These are phyloP conservation scores for Corymbia citriodora DNA, from an alignment of 441 rosid species.

Conservation along the genomic window DNA sequence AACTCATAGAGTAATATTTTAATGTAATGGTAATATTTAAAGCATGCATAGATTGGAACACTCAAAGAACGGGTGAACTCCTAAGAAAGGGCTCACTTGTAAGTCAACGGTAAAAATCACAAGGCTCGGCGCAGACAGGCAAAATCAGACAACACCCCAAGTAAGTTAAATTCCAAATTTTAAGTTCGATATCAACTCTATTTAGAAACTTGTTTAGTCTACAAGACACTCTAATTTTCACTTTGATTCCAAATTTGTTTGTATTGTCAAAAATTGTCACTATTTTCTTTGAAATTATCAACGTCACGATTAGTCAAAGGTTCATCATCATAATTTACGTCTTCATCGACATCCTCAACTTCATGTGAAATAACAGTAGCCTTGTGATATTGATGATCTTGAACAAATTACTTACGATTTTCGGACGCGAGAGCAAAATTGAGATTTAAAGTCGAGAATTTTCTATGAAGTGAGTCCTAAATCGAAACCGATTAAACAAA, in stretches of 20 bases:
- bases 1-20: neutral
- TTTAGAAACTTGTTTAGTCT: neutral
- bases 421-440: no score
- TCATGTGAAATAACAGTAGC: neutral
- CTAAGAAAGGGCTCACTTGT: neutral
- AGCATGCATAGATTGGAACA: no score
- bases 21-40: neutral
- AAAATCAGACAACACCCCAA: rapidly evolving
- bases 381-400: neutral
- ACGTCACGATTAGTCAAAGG: no score
- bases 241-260: rapidly evolving
- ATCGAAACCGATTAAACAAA: neutral
- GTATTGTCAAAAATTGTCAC: rapidly evolving
- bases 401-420: no score
- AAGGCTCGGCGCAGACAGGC: rapidly evolving
- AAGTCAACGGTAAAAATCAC: neutral
- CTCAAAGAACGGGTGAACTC: neutral
- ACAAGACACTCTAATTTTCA: neutral
- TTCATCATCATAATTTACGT: neutral
- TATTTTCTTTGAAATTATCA: neutral
- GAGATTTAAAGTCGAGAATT: neutral
- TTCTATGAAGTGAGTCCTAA: neutral
- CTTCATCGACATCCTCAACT: neutral
- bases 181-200: rapidly evolving
- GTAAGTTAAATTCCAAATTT: neutral